Evolutionary conservation across 2,329 filamentous ascomycete species (phyloP), one percentile per base, ranked within the genome.

Genomic region (Shiraia bambusicola): DNA sequence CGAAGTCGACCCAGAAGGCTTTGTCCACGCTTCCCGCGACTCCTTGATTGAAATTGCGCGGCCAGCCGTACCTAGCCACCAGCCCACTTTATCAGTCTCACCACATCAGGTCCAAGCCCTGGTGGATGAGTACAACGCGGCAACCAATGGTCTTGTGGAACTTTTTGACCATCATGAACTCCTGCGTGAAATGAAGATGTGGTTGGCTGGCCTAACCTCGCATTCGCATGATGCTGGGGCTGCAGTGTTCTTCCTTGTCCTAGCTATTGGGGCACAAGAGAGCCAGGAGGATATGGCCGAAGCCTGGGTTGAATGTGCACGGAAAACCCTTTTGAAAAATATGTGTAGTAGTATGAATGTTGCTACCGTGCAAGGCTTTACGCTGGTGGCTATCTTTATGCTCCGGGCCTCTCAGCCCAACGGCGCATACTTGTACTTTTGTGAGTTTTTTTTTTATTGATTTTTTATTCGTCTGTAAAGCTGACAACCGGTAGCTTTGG

Each of bases 331-430:
- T 1, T 63, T 76, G 14, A 70, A 67, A 2, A 69, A 74, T 15
- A 71, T 78, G 36, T 71, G 72, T 13, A 71, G 71, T 40, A 76
- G 73, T 12, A 75, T 76, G 39, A 76, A 73, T 39, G 66, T 77
- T 2, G 63, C 72, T 33, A 77, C 74, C 0, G 75, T 79, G 2
- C 75, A 78, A 50, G 75, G 74, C 2, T 78, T 77, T 50, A 65
- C 74, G 5, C 51, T 78, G 12, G 69, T 78, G n/a, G 71, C 75
- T 1, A 70, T 78, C 47, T 78, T 73, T 50, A 75, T 78, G 73
- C 64, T 79, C 2, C 66, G 75, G 19, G 72, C 73, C 9, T 77
- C 72, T 41, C 72, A 76, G 30, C 72, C 75, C 9, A 79, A 79
- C 44, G 76, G 74, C 1, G 75, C 76, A 5, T 78, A 76, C 40